Base-by-base conservation (phyloP, 1,284 basidiomycete species). In the Marasmius fiardii region DNA sequence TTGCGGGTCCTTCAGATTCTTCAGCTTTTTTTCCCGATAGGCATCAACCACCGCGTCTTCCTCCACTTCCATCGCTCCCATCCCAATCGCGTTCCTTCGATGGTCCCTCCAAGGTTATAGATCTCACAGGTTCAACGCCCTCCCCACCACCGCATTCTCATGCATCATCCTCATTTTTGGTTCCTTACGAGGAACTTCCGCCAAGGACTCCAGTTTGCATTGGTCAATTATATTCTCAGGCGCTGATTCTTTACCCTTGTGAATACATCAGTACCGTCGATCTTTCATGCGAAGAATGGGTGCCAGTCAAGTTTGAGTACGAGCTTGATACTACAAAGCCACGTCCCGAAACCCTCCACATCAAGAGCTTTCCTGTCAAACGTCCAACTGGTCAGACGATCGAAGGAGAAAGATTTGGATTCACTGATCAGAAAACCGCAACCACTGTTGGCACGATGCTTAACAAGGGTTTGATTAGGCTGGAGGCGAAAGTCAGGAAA, bases 141-240 rank as follows among this genome's bases (percentile, higher is more conserved):
- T 86, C 88, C 1, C 83, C 85, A 16, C 80, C 87, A 3, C 67
- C 68, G 23, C 60, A 58, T 18, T 62, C 58, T 33, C 58, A 59
- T 49, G 43, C 63, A 64, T 14, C 66, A 65, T 33, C 53, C 56
- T 58, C 49, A 57, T 61, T 31, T 10, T 47, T 64, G 28, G 14
- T 67, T 82, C 5, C 78, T 78, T 12, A 71, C 72, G 10, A 49
- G 28, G 82, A 88, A 52, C 70, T 90, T 21, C 77, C 86, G 11
- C 86, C 85, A 10, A 89, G 86, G 71, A 89, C 88, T 0, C 87
- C 89, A 12, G 83, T 96, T 47, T 96, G 94, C 68, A 95, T 97
- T 56, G 94, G 94, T 2, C 88, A 92, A 53, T 76, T 97, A 50
- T 78, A 80, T 43, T 87, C 88, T 8, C 90, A 88, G 14, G 93